These are phyloP conservation scores for Epichloe aotearoae DNA, from an alignment of 2,329 filamentous ascomycete species.

Conservation along the genomic window DNA sequence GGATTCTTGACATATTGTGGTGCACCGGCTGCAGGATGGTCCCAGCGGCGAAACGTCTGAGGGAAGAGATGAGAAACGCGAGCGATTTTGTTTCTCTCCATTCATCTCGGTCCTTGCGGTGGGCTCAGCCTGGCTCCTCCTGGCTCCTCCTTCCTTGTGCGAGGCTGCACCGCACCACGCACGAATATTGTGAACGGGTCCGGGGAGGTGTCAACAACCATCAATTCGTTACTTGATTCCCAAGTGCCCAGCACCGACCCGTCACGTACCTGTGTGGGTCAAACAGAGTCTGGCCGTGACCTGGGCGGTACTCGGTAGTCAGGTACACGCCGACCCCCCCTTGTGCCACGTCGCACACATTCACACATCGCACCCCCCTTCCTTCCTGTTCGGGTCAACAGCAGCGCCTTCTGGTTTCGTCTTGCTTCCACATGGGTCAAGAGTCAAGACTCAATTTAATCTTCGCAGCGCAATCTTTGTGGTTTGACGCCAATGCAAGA, in stretches of 20 bases:
- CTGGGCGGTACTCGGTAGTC: no score
- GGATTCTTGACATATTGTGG: no score
- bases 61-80: background rate
- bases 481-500: conserved; percentile 3
- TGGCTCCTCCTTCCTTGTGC: background rate
- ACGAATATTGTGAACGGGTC: background rate
- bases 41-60: background rate
- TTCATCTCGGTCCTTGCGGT: background rate
- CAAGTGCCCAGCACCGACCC: no score
- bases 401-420: background rate
- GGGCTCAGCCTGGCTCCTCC: background rate
- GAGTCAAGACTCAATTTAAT: background rate
- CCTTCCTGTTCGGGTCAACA: background rate
- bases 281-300: no score
- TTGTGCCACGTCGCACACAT: background rate
- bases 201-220: no score
- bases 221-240: no score
- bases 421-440: background rate
- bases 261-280: no score
- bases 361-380: background rate
- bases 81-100: background rate
- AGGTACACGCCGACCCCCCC: no score
- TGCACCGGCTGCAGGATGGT: background rate
- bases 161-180: background rate
- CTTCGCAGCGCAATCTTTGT: background rate